phyloP scores from a whole-genome alignment of 2,329 filamentous ascomycete species.

The Microsporum canis region DNA sequence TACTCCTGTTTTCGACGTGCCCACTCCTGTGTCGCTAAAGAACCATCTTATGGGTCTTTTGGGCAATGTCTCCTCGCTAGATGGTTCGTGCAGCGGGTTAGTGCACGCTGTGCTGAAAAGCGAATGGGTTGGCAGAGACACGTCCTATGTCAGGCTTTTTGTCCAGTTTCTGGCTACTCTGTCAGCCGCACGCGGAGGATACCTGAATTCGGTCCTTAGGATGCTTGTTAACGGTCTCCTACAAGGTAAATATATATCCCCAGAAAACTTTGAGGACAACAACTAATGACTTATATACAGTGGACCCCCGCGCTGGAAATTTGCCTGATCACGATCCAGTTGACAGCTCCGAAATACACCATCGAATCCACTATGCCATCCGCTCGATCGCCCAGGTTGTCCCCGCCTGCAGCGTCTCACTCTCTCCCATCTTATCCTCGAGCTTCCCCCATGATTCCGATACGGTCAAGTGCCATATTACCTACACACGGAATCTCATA shows the following conservation, averaged over 20 bases:
- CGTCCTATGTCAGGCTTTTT: constrained; percentile 47
- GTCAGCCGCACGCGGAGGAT: constrained; percentile 71
- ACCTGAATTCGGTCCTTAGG: constrained; percentile 59
- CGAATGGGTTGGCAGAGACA: constrained; percentile 52
- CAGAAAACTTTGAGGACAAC: constrained; percentile 20
- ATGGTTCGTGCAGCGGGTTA: constrained; percentile 46
- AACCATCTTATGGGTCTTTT: constrained; percentile 50
- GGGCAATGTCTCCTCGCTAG: constrained; percentile 45
- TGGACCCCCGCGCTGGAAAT: constrained; percentile 44
- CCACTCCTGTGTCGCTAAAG: constrained; percentile 42
- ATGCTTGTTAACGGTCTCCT: constrained; percentile 74
- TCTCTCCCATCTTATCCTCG: constrained; percentile 54
- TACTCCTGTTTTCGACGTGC: constrained; percentile 33
- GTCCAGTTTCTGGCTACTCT: constrained; percentile 50
- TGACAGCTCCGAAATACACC: constrained; percentile 52
- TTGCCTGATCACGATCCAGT: constrained; percentile 48
- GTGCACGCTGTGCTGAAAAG: constrained; percentile 48
- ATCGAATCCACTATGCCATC: constrained; percentile 63
- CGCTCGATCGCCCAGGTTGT: constrained; percentile 68
- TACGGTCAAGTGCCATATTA: constrained; percentile 64
- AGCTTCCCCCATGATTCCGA: constrained; percentile 71
- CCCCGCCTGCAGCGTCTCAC: constrained; percentile 60
- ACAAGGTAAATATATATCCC: constrained; percentile 37
- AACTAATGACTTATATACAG: constrained; percentile 15
- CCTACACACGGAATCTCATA: constrained; percentile 79